Conservation (phyloP, 108 stramenopile species). For the Tribonema minus region DNA sequence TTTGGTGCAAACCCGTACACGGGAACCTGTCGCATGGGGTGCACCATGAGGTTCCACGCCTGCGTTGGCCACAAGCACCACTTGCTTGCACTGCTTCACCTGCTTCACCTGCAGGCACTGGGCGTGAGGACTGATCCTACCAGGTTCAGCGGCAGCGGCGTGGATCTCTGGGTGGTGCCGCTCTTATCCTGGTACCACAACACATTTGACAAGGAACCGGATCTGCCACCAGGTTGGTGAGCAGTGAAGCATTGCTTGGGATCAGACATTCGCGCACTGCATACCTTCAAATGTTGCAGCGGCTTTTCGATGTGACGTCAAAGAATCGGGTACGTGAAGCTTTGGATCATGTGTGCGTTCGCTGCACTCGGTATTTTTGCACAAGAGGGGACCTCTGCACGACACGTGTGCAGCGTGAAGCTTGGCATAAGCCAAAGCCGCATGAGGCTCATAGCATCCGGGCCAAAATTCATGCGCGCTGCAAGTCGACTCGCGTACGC, state of each 20-base stretch:
- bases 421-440: too few species aligned
- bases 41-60: neutral
- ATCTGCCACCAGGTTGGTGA: conserved; percentile 28
- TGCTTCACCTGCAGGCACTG: neutral
- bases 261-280: too few species aligned
- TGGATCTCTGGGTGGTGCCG: conserved; percentile 6
- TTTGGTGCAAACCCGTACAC: neutral
- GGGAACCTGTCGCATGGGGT: neutral
- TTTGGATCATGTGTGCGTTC: neutral
- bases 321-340: neutral
- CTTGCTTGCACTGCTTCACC: neutral
- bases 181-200: conserved; percentile 53
- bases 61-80: neutral
- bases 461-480: too few species aligned
- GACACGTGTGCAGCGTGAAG: too few species aligned
- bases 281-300: too few species aligned
- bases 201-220: conserved; percentile 50
- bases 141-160: neutral
- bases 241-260: too few species aligned
- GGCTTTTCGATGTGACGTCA: neutral
- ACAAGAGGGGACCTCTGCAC: too few species aligned
- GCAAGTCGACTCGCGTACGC: neutral
- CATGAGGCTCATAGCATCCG: too few species aligned
- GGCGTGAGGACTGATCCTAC: neutral
- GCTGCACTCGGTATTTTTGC: neutral